phyloP scores from a whole-genome alignment of 768 basidiomycete genomes.

The Leccinum subtestaceum region DNA sequence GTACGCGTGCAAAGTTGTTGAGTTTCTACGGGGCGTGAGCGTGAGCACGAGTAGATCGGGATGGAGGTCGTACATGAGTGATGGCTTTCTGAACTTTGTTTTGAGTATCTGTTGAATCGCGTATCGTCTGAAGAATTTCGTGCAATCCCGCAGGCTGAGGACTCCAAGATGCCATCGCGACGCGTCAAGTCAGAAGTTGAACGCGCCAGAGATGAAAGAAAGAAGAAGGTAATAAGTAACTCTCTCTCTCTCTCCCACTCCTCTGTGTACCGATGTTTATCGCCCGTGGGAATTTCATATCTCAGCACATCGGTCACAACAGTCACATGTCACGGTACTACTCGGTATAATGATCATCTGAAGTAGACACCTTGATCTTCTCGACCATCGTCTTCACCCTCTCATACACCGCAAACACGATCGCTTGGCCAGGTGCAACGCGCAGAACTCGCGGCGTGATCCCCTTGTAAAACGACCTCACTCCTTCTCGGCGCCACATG shows the following conservation, averaged over 20 bases:
- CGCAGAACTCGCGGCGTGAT: constrained; percentile 95
- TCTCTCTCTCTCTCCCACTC: background rate
- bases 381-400: constrained; percentile 76
- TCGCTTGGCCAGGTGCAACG: constrained; percentile 95
- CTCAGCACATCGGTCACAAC: constrained; percentile 31
- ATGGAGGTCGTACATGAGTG: constrained; percentile 60
- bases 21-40: constrained; percentile 59
- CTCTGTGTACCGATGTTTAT: constrained; percentile 37
- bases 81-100: constrained; percentile 72
- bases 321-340: constrained; percentile 21
- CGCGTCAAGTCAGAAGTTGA: constrained; percentile 25
- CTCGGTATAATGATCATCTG: constrained; percentile 71
- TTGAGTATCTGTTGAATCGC: constrained; percentile 82
- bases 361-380: constrained; percentile 50
- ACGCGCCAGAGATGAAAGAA: constrained; percentile 34
- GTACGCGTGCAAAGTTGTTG: constrained; percentile 79
- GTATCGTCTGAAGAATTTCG: constrained; percentile 89
- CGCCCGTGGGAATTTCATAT: constrained; percentile 35
- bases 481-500: constrained; percentile 92
- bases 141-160: constrained; percentile 84
- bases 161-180: constrained; percentile 70
- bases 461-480: constrained; percentile 93
- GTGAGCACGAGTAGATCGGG: constrained; percentile 22
- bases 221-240: constrained; percentile 15
- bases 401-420: constrained; percentile 98